Evolutionary conservation across 192 early-diverging fungal species (phyloP).

Genomic region (Linnemannia schmuckeri): DNA sequence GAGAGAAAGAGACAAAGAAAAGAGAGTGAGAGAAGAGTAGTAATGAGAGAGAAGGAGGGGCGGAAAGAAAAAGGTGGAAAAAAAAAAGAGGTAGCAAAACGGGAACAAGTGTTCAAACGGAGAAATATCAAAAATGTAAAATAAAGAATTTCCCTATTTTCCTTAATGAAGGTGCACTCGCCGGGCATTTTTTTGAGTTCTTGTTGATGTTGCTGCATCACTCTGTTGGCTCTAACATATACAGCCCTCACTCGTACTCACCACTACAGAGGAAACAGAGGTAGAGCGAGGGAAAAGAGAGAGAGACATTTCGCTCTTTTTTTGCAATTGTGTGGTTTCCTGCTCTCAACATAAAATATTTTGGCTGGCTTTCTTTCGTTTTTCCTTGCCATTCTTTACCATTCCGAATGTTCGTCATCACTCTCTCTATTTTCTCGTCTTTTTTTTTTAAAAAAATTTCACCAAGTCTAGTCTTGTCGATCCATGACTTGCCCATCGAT

Average conservation of each 20-base stretch:
- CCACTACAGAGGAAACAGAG: background rate
- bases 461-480: no score
- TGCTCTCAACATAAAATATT: background rate
- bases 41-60: background rate
- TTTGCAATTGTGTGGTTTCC: background rate
- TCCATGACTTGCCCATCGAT: no score
- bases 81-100: slow-evolving; percentile 2
- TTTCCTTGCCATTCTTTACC: background rate
- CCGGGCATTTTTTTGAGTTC: no score
- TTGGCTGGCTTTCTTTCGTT: background rate
- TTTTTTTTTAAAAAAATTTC: no score
- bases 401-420: background rate
- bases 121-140: background rate
- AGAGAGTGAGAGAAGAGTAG: background rate
- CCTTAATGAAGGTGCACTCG: no score
- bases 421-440: no score
- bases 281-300: background rate
- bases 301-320: slow-evolving; percentile 7
- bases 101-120: background rate
- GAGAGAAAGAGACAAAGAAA: background rate
- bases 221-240: no score
- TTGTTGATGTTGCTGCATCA: no score
- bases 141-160: no score
- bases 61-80: background rate
- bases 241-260: background rate